Evolutionary conservation across 139 green algal species (phyloP).

Genomic region (Tetraselmis striata): DNA sequence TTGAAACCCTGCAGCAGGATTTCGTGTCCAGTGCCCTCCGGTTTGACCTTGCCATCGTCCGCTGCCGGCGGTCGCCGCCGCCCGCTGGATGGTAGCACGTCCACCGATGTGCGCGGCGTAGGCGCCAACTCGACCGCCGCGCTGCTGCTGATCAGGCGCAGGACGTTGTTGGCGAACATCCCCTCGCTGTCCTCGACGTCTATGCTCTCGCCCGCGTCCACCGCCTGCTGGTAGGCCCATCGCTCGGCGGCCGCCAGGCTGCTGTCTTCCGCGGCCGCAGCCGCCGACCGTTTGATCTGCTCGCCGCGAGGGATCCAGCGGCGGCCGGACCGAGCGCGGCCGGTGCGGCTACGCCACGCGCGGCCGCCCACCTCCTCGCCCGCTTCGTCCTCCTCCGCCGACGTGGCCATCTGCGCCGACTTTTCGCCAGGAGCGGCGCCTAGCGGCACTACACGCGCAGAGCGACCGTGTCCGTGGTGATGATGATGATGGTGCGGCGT

Average conservation of each 20-base stretch:
- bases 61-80: too few species aligned
- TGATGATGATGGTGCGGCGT: too few species aligned
- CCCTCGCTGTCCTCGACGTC: background rate
- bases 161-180: background rate
- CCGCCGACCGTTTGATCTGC: background rate
- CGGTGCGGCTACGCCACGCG: background rate
- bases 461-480: too few species aligned
- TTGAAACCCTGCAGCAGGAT: constrained; percentile 38
- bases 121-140: background rate
- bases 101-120: background rate
- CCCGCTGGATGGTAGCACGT: too few species aligned
- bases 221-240: background rate
- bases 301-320: background rate
- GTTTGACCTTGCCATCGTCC: background rate
- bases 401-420: background rate
- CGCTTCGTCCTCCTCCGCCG: background rate
- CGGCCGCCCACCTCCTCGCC: background rate
- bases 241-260: background rate
- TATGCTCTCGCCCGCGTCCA: background rate
- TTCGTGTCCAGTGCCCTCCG: constrained; percentile 22
- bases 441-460: too few species aligned
- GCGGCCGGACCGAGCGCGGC: background rate
- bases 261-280: background rate
- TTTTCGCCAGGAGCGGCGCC: background rate
- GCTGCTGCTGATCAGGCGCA: background rate